phyloP scores from a whole-genome alignment of 306 rosid species.

The Rosa chinensis region DNA sequence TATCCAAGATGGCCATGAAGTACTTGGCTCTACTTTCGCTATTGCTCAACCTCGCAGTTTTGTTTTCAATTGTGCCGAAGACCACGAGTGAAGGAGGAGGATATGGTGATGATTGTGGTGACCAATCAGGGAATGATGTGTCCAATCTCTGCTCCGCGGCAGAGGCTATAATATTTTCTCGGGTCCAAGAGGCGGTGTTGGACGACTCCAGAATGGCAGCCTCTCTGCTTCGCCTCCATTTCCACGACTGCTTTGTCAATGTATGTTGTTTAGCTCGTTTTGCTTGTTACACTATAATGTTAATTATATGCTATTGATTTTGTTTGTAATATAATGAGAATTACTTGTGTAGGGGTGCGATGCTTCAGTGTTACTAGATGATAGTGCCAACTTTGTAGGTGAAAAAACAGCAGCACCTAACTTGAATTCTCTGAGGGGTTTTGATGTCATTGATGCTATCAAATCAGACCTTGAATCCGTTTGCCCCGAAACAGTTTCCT shows the following conservation, averaged over 20 bases:
- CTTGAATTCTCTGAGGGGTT: conserved; percentile 76
- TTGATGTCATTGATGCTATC: conserved; percentile 71
- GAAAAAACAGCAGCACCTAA: conserved; percentile 90
- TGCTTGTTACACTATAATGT: not conserved
- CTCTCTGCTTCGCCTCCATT: conserved; percentile 81
- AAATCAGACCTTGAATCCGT: conserved; percentile 65
- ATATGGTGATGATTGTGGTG: conserved; percentile 36
- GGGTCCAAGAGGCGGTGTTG: conserved; percentile 50
- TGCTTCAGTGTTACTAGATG: conserved; percentile 83
- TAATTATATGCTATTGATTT: not conserved
- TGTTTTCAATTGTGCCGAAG: conserved; percentile 22
- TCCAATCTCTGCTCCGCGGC: conserved; percentile 65
- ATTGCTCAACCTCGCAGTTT: conserved; percentile 38
- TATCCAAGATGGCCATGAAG: conserved; percentile 24
- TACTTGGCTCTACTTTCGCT: conserved; percentile 32
- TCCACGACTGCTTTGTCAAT: conserved; percentile 90
- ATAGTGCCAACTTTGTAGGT: conserved; percentile 52
- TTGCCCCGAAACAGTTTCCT: conserved; percentile 78
- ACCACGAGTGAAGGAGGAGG: conserved; percentile 30
- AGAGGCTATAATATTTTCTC: conserved; percentile 60
- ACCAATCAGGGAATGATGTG: conserved; percentile 31
- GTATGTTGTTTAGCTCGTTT: conserved; percentile 40
- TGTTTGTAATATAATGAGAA: not conserved
- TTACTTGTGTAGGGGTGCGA: conserved; percentile 68
- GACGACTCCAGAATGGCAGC: conserved; percentile 86